Evolutionary conservation across 2,329 filamentous ascomycete genomes (phyloP).

Genomic region (Stylonectria norvegica): DNA sequence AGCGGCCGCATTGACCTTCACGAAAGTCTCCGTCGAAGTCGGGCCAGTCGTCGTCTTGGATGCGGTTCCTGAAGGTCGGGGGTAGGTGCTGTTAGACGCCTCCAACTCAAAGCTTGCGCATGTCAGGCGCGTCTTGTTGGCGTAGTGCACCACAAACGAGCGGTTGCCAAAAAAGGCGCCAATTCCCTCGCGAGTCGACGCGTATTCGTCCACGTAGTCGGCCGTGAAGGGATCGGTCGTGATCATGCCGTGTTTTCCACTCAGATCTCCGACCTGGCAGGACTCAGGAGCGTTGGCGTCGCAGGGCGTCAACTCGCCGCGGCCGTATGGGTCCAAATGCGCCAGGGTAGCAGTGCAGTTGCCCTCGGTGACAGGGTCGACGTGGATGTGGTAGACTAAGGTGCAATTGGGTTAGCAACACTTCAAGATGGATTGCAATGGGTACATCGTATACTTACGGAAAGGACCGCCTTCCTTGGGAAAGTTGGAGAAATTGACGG

Average conservation of each 20-base stretch:
- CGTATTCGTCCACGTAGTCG: constrained; percentile 55
- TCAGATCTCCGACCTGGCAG: constrained; percentile 74
- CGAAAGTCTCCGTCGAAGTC: constrained; percentile 2
- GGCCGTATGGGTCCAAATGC: constrained; percentile 69
- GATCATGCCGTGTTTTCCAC: constrained; percentile 69
- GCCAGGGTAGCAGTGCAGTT: constrained; percentile 67
- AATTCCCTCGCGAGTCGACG: constrained; percentile 49
- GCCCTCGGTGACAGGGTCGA: constrained; percentile 56
- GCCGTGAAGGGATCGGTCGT: constrained; percentile 45
- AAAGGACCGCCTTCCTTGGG: constrained; percentile 57
- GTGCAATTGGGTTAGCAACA: constrained; percentile 13
- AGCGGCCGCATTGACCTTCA: constrained; percentile 3
- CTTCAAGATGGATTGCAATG: neutral
- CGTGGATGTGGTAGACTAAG: constrained; percentile 71
- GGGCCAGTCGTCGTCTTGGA: neutral
- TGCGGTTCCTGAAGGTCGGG: constrained; percentile 6
- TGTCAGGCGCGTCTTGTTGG: constrained; percentile 60
- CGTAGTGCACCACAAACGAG: constrained; percentile 61
- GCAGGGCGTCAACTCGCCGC: constrained; percentile 61
- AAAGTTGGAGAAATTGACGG: constrained; percentile 55
- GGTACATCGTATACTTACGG: constrained; percentile 45
- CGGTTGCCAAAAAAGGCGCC: constrained; percentile 62
- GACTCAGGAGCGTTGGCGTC: constrained; percentile 53
- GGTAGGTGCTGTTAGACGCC: constrained; percentile 15
- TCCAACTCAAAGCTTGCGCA: constrained; percentile 58